Conservation (phyloP, 2,329 filamentous ascomycete species). For the Hypomyces perniciosus region DNA sequence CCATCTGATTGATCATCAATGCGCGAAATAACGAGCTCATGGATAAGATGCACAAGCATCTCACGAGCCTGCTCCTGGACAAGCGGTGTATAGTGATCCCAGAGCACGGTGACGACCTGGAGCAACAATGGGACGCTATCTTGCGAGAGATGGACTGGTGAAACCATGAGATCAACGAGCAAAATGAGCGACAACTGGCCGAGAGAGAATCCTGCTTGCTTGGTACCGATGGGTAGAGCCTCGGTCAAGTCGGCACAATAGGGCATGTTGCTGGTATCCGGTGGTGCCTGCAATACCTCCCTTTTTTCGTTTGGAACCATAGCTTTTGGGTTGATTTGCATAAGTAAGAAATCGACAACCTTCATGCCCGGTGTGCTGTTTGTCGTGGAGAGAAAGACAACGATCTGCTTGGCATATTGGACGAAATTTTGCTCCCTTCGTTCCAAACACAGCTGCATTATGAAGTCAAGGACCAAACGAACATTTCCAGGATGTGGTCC, state of each 20-base stretch:
- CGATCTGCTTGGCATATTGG: conserved; percentile 95
- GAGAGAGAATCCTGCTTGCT: conserved; percentile 83
- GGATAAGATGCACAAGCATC: conserved; percentile 96
- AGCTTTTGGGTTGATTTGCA: conserved; percentile 89
- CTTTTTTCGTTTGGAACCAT: conserved; percentile 91
- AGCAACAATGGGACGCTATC: conserved; percentile 81
- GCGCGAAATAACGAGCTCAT: conserved; percentile 79
- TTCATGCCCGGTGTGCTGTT: conserved; percentile 69
- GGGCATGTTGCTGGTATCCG: conserved; percentile 69
- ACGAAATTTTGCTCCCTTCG: conserved; percentile 97
- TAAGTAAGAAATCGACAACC: conserved; percentile 86
- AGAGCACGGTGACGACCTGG: conserved; percentile 87
- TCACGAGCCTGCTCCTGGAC: conserved; percentile 96
- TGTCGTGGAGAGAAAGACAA: conserved; percentile 88
- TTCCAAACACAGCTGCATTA: conserved; percentile 89
- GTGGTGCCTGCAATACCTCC: conserved; percentile 60
- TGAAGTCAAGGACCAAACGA: conserved; percentile 88
- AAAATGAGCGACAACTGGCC: conserved; percentile 91
- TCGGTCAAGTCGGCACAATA: conserved; percentile 83
- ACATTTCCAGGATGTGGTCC: conserved; percentile 92
- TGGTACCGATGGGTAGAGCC: conserved; percentile 79
- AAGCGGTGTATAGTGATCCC: conserved; percentile 93
- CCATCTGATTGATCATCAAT: conserved; percentile 64
- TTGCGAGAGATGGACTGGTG: conserved; percentile 71
- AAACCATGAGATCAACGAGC: conserved; percentile 92